A percentile compares a stretch with the other conserved stretches of the same genome.
Conservation (phyloP, 495 filamentous ascomycete species). For the Lophium mytilinum region DNA sequence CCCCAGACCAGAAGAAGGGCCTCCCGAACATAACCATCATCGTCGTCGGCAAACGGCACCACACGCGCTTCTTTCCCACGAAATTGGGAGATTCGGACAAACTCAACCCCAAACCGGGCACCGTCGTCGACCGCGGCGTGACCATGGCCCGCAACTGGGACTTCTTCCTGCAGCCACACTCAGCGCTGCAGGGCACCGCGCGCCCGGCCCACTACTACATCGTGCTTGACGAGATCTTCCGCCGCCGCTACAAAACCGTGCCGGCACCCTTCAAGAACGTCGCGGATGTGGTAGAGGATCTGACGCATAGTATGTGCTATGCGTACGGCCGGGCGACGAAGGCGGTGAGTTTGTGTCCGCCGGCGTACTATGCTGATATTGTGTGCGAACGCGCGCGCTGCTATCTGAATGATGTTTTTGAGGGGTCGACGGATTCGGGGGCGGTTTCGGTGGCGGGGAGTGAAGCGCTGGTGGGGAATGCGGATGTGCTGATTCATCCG, state of each 20-base stretch:
- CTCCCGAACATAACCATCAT: slow-evolving; percentile 52
- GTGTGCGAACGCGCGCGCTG: slow-evolving; percentile 61
- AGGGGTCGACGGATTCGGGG: slow-evolving; percentile 26
- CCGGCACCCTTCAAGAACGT: slow-evolving; percentile 32
- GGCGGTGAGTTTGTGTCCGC: slow-evolving; percentile 70
- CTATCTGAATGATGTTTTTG: slow-evolving; percentile 54
- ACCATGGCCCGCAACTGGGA: slow-evolving; percentile 55
- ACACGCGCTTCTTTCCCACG: slow-evolving; percentile 74
- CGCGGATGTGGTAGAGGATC: slow-evolving; percentile 52
- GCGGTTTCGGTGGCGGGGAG: slow-evolving; percentile 7
- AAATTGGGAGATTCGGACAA: slow-evolving; percentile 37
- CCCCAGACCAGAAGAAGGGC: slow-evolving; percentile 29
- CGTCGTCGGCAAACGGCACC: slow-evolving; percentile 75
- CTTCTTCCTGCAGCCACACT: slow-evolving; percentile 78
- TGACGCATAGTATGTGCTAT: slow-evolving; percentile 73
- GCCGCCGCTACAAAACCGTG: slow-evolving; percentile 42
- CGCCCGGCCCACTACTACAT: slow-evolving; percentile 35
- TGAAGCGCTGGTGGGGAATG: slow-evolving; percentile 19
- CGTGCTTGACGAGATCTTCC: slow-evolving; percentile 55
- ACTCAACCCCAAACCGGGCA: slow-evolving; percentile 61
- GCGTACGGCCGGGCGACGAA: slow-evolving; percentile 73
- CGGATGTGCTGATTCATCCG: slow-evolving; percentile 37
- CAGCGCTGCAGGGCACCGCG: slow-evolving; percentile 33
- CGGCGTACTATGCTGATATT: slow-evolving; percentile 76
- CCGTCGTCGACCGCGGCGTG: slow-evolving; percentile 75